Evolutionary conservation across 2,329 filamentous ascomycete genomes (phyloP), one percentile per base, ranked within the genome.

Genomic region (Dryadomyces quercus-mongolicae): DNA sequence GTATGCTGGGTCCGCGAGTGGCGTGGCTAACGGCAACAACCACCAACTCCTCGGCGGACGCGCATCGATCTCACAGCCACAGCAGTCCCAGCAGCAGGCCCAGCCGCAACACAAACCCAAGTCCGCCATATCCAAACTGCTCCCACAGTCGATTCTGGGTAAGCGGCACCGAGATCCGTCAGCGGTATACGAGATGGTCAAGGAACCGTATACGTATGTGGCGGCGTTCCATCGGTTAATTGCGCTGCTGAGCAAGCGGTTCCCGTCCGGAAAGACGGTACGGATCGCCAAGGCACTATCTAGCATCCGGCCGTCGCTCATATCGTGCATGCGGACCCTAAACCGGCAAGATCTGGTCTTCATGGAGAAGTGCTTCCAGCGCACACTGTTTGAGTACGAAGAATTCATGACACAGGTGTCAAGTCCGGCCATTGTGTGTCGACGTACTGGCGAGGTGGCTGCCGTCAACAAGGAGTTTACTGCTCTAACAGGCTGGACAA

Each of bases 351-450:
- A 98, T 67, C 74, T 97, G 31, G 84, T 98, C 21, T 96, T 97
- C 67, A 95, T 95, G 86, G 93, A 98, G 68, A 95, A 95, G 70
- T 94, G 88, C 63, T 89, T 97, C 65, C 93, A 98, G 68, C 82
- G 93, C 42, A 94, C 89, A 0, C 75, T 97, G 12, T 89, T 90
- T 64, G 90, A 95, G 66, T 94, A 95, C 63, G 89, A 97, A 65
- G 89, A 95, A 60, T 93, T 94, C 60, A 86, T 96, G 73, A 83
- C 88, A 55, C 84, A 89, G 59, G 89, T 86, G 57, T 89, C 89
- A 43, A 94, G 90, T 4, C 93, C 93, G 0, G 95, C 91, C 0
- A 82, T 98, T 55, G 88, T 97, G 25, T 94, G 89, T 64, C 83
- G 93, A 49, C 82, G 93, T 49, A 95, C 91, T 0, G 93, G 93